Percentiles rank a stretch among this genome's conserved stretches.
phyloP scores from a whole-genome alignment of 2,329 filamentous ascomycete species.

The Endoconidiophora laricicola region DNA sequence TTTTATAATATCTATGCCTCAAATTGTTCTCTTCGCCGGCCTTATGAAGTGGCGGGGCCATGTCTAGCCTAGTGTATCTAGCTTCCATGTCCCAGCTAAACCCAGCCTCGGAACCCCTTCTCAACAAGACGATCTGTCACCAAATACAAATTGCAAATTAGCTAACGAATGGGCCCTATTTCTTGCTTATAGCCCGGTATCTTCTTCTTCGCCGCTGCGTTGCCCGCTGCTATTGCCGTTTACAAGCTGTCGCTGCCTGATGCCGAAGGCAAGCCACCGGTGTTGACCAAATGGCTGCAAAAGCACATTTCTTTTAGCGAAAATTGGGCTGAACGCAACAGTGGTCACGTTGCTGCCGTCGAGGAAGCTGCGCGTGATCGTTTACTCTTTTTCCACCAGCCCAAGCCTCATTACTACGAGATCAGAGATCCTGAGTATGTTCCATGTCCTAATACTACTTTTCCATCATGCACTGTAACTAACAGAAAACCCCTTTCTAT shows the following conservation, averaged over 20 bases:
- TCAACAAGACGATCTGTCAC: background rate
- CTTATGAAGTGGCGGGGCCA: too few species aligned
- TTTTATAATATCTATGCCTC: too few species aligned
- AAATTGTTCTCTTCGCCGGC: too few species aligned
- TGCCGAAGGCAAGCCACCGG: conserved; percentile 33
- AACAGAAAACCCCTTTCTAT: conserved; percentile 28
- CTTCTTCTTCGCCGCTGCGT: conserved; percentile 27
- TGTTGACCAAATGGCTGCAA: conserved; percentile 29
- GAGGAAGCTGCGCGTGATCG: conserved; percentile 42
- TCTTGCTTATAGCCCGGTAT: conserved; percentile 28
- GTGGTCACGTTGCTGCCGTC: conserved; percentile 32
- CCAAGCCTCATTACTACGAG: conserved; percentile 31
- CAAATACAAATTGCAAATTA: too few species aligned
- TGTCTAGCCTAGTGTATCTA: too few species aligned
- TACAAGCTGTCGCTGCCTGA: conserved; percentile 34
- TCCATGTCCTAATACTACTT: background rate
- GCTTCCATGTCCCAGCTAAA: too few species aligned
- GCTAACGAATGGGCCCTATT: too few species aligned
- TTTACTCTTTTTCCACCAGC: conserved; percentile 33
- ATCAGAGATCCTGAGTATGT: conserved; percentile 43
- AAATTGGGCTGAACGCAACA: conserved; percentile 35
- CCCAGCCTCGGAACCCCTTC: too few species aligned
- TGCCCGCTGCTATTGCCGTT: conserved; percentile 28
- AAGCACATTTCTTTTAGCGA: conserved; percentile 27
- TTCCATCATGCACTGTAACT: background rate